These are phyloP conservation scores for Podospora fimiseda DNA, from an alignment of 495 filamentous ascomycete species.

Conservation along the genomic window DNA sequence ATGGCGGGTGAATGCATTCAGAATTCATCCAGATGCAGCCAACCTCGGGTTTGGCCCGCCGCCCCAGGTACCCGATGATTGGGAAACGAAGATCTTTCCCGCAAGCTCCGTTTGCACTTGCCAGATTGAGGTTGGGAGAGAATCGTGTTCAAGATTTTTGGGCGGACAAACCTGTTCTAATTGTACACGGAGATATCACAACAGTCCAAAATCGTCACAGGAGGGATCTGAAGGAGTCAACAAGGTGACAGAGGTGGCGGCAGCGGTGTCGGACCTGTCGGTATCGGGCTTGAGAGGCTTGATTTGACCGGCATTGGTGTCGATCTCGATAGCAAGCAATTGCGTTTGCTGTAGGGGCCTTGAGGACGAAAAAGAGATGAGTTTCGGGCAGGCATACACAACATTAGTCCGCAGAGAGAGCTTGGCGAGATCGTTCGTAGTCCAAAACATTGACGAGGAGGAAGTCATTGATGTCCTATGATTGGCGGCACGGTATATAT, in stretches of 20 bases:
- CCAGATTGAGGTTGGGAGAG: not conserved
- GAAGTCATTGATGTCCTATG: not conserved
- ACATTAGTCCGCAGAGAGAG: slow-evolving; percentile 1
- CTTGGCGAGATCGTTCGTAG: slow-evolving; percentile 2
- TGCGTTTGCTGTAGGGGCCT: not conserved
- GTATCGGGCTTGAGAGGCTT: not conserved
- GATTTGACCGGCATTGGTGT: not conserved
- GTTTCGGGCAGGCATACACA: not conserved
- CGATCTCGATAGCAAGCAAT: not conserved
- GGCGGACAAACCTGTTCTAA: not conserved
- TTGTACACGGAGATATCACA: not conserved
- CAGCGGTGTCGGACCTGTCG: not conserved
- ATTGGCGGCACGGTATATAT: slow-evolving; percentile 15
- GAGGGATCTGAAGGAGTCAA: too few relatives aligned
- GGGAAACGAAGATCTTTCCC: not conserved
- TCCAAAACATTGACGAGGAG: not conserved
- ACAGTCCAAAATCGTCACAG: too few relatives aligned
- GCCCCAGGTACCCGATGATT: too few relatives aligned
- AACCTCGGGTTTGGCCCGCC: too few relatives aligned
- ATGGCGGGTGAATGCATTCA: slow-evolving; percentile 1
- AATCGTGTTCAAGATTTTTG: not conserved
- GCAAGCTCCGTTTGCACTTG: not conserved
- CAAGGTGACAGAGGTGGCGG: too few relatives aligned
- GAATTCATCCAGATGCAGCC: too few relatives aligned
- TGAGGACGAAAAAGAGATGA: not conserved